Base-by-base conservation (phyloP, 805 yeast genomes). In the Yarrowia sp. region DNA sequence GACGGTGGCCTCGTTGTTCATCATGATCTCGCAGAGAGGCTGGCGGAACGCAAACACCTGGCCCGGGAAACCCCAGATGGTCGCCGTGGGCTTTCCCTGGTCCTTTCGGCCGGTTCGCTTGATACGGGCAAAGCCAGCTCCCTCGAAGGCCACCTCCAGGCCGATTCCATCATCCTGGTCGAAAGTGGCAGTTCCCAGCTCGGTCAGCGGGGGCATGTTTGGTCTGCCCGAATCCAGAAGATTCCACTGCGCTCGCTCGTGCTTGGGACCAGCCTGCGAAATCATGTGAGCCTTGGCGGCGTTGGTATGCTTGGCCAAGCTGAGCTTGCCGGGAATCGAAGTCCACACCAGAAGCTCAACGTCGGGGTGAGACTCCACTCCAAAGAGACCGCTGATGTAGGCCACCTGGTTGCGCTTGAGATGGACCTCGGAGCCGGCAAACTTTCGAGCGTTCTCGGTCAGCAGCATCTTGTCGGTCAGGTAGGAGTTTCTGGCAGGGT, bases 1-100 rank as follows among this genome's bases (percentile, higher is more conserved):
- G 8, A 35, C 42, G 4, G 41, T 51, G 1, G 8, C n/a, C 4
- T 55, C 47, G 19, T 39, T 55, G 38, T 38, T 39, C 12, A 38
- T 27, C 61, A 55, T 38, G 21, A 55, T 9, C 27, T 55, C 61
- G 19, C 61, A 38, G 14, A 55, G 61, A 25, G 61, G 61, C 29
- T 55, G 61, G 14, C 61, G 12, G 47, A 55, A 38, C 12, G 47
- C 61, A 38, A 55, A 55, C 8, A 55, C 47, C 16, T 55, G 61
- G 4, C 61, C 61, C 1, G 61, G 47, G 22, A 38, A 55, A 13
- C 61, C 61, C 61, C 61, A 55, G 13, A 55, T 18, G 29, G 18
- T 22, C 1, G 47, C 46, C n/a, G 13, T 36, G 32, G 58, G 58
- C 13, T 12, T 3, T 1, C 22, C 51, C 6, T 3, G n/a, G 3